A percentile compares a stretch with the other conserved stretches of the same genome.
These are phyloP conservation scores for Colletotrichum caudatum DNA, from an alignment of 2,329 filamentous ascomycete genomes.

Conservation along the genomic window DNA sequence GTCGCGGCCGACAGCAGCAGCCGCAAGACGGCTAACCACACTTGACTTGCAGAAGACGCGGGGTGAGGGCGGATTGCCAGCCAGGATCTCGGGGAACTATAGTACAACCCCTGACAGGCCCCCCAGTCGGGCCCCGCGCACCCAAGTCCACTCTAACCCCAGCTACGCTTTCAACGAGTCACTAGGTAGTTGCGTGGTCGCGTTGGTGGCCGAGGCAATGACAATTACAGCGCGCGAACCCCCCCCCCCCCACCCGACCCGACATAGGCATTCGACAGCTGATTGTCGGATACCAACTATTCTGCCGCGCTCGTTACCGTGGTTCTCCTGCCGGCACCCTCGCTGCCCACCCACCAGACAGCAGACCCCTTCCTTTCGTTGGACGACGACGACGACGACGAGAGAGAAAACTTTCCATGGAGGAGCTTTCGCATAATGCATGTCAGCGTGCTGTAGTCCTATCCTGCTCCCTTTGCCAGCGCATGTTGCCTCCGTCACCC, in stretches of 20 bases:
- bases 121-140: constrained; percentile 34
- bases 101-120: constrained; percentile 39
- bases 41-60: constrained; percentile 28
- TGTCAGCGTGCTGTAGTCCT: constrained; percentile 35
- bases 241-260: neutral
- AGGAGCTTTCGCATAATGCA: constrained; percentile 38
- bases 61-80: constrained; percentile 34
- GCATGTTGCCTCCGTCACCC: constrained; percentile 15
- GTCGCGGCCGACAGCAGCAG: constrained; percentile 26
- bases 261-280: constrained; percentile 21
- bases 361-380: constrained; percentile 14
- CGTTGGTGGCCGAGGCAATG: constrained; percentile 39
- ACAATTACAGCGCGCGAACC: constrained; percentile 29
- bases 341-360: constrained; percentile 6
- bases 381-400: constrained; percentile 1
- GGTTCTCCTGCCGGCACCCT: constrained; percentile 21
- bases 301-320: constrained; percentile 10
- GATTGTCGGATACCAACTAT: constrained; percentile 31
- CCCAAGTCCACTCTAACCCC: constrained; percentile 20
- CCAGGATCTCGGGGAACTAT: constrained; percentile 39
- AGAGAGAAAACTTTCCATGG: constrained; percentile 31
- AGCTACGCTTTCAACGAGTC: constrained; percentile 1
- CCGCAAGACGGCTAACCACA: constrained; percentile 12
- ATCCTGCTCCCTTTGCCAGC: constrained; percentile 25
- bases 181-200: constrained; percentile 7